These are phyloP conservation scores for Scenedesmus sp. DNA, from an alignment of 163 green algal species.

Conservation along the genomic window DNA sequence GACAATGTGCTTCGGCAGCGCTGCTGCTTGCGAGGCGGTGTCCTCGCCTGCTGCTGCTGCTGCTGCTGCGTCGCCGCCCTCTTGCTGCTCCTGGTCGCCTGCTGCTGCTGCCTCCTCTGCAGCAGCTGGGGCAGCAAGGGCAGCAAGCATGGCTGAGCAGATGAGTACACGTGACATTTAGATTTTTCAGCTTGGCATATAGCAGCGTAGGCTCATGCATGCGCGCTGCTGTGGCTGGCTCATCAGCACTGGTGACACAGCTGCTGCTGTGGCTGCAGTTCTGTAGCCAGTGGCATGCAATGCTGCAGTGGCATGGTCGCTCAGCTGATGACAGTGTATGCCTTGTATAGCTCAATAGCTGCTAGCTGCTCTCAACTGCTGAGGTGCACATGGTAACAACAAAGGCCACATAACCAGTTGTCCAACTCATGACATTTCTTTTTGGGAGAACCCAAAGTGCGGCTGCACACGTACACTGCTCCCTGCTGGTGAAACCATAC, in stretches of 20 bases:
- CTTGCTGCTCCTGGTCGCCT: conserved; percentile 6
- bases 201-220: not conserved
- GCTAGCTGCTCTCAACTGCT: not conserved
- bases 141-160: not conserved
- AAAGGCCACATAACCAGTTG: not conserved
- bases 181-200: not conserved
- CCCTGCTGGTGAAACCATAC: not conserved
- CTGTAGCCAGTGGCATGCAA: too few relatives aligned
- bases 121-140: not conserved
- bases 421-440: not conserved
- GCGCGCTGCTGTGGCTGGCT: too few relatives aligned
- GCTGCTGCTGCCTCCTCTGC: conserved; percentile 1
- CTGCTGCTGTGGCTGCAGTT: too few relatives aligned
- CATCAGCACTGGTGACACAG: too few relatives aligned
- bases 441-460: not conserved
- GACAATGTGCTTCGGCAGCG: conserved; percentile 8
- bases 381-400: not conserved
- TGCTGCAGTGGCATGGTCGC: not conserved
- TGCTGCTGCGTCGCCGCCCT: not conserved
- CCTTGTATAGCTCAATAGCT: not conserved
- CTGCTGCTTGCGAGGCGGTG: not conserved
- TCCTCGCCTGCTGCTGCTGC: conserved; percentile 22
- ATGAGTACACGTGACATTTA: not conserved
- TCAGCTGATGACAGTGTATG: not conserved
- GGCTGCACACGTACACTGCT: not conserved